A percentile compares a stretch with the other conserved stretches of the same genome.
Evolutionary conservation across 148 eudicot genomes (phyloP).

Genomic region (Chenopodium berlandieri): DNA sequence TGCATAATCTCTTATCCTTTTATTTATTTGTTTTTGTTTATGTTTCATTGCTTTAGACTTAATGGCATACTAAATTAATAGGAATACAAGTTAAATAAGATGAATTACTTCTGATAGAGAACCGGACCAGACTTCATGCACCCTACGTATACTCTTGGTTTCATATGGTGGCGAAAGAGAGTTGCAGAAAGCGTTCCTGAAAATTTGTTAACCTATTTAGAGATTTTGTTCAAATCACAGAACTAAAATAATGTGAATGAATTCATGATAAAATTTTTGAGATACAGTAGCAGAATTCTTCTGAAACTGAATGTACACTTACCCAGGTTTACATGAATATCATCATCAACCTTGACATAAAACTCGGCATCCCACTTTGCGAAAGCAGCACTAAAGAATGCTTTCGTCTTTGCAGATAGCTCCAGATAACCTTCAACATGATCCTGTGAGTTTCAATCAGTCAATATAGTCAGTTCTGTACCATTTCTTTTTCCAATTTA

Average conservation of each 20-base stretch:
- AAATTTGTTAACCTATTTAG: not conserved
- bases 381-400: slow-evolving; percentile 49
- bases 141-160: slow-evolving; percentile 55
- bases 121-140: slow-evolving; percentile 78
- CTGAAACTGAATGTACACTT: not conserved
- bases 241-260: not conserved
- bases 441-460: slow-evolving; percentile 34
- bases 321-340: slow-evolving; percentile 67
- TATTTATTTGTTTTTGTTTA: not conserved
- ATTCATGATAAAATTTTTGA: not conserved
- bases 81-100: not conserved
- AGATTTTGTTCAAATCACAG: not conserved
- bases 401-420: slow-evolving; percentile 59
- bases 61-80: not conserved
- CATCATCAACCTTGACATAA: slow-evolving; percentile 66
- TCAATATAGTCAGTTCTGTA: not conserved
- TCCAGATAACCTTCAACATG: slow-evolving; percentile 71
- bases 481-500: not conserved
- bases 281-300: not conserved
- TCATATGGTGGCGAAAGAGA: slow-evolving; percentile 40
- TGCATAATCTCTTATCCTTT: not conserved
- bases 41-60: not conserved
- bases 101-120: slow-evolving; percentile 48
- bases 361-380: slow-evolving; percentile 63
- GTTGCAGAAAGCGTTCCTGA: slow-evolving; percentile 48